These are phyloP conservation scores for Candida endomychidarum DNA, from an alignment of 805 yeast genomes.

Conservation along the genomic window DNA sequence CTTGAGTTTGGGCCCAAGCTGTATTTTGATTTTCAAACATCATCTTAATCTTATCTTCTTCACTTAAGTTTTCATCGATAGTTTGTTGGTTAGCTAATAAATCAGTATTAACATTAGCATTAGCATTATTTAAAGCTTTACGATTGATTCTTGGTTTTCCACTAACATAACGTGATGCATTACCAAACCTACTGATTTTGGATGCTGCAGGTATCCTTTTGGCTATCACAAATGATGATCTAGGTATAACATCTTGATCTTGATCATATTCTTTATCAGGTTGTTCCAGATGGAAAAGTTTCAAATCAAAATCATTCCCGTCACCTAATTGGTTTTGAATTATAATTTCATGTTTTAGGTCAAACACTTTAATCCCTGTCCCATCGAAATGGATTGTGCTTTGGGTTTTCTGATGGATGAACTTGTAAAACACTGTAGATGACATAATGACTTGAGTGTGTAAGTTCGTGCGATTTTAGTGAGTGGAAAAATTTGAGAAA, in stretches of 20 bases:
- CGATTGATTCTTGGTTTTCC: slow-evolving; percentile 60
- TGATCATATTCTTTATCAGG: slow-evolving; percentile 74
- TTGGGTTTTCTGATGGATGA: slow-evolving; percentile 78
- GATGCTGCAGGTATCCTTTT: slow-evolving; percentile 68
- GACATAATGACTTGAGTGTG: slow-evolving; percentile 52
- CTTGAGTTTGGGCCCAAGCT: slow-evolving; percentile 95
- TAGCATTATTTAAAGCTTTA: slow-evolving; percentile 37
- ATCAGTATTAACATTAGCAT: slow-evolving; percentile 20
- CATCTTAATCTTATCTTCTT: slow-evolving; percentile 83
- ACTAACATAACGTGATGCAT: slow-evolving; percentile 67
- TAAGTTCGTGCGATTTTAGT: not conserved
- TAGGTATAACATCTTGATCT: slow-evolving; percentile 86
- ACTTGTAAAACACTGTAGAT: slow-evolving; percentile 82
- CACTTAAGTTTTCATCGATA: slow-evolving; percentile 51
- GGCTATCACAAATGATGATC: slow-evolving; percentile 82
- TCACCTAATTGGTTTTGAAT: slow-evolving; percentile 75
- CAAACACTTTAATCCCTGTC: slow-evolving; percentile 94
- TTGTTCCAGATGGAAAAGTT: slow-evolving; percentile 56
- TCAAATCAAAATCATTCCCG: slow-evolving; percentile 80
- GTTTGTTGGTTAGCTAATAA: slow-evolving; percentile 18
- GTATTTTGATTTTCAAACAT: slow-evolving; percentile 93
- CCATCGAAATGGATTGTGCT: slow-evolving; percentile 89
- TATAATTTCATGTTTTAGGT: slow-evolving; percentile 87
- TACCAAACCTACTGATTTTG: slow-evolving; percentile 46
- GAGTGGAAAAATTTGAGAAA: not conserved